phyloP scores from a whole-genome alignment of 2,329 filamentous ascomycete genomes.

The Corniculantispora saksenae region DNA sequence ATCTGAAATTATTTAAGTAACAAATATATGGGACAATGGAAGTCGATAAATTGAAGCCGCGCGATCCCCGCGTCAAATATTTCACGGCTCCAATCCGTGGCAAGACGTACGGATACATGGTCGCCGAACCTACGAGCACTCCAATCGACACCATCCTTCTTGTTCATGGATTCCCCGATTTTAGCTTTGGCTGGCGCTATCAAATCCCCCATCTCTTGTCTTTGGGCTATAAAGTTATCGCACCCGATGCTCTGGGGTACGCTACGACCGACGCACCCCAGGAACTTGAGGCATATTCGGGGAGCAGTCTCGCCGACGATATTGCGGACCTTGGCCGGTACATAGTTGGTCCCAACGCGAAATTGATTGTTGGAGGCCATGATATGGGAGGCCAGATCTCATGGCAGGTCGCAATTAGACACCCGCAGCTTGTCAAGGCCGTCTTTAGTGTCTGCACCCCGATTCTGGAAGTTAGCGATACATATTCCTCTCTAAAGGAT shows the following conservation, averaged over 20 bases:
- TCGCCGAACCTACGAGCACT: conserved; percentile 43
- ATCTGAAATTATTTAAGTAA: no score
- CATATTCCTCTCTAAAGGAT: conserved; percentile 55
- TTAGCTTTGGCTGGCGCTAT: conserved; percentile 78
- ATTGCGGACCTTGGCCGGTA: conserved; percentile 66
- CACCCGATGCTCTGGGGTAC: conserved; percentile 80
- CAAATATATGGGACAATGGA: background rate
- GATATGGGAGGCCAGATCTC: conserved; percentile 78
- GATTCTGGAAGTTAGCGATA: conserved; percentile 27
- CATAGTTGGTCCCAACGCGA: conserved; percentile 34
- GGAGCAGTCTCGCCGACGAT: conserved; percentile 70
- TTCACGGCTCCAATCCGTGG: conserved; percentile 65
- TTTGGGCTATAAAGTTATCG: conserved; percentile 73
- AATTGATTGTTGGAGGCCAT: conserved; percentile 76
- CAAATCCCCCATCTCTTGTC: conserved; percentile 73
- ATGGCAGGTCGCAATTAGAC: conserved; percentile 68
- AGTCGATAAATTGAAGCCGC: background rate
- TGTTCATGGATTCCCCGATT: conserved; percentile 76
- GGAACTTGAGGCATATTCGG: conserved; percentile 59
- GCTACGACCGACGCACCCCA: conserved; percentile 68
- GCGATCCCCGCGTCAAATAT: conserved; percentile 63
- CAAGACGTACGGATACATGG: conserved; percentile 67
- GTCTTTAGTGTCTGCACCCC: conserved; percentile 74
- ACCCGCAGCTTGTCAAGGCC: conserved; percentile 66
- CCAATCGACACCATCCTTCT: conserved; percentile 43